phyloP scores from a whole-genome alignment of 2,329 filamentous ascomycete genomes.

The Aureobasidium leucospermi region DNA sequence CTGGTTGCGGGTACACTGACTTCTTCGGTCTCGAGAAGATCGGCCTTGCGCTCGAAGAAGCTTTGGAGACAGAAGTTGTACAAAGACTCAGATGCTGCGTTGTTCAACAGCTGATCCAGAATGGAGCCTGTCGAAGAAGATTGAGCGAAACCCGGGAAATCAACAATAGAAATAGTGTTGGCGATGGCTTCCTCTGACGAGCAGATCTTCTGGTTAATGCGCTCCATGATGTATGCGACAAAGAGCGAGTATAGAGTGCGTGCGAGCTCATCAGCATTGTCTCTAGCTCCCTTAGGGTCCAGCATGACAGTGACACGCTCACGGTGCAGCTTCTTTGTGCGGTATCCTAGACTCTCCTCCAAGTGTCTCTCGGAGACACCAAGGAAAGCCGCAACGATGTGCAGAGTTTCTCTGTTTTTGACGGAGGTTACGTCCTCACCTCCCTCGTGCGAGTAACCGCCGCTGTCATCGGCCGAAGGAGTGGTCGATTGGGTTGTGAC shows the following conservation, averaged over 20 bases:
- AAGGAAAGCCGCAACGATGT: conserved; percentile 86
- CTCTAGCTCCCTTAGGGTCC: conserved; percentile 80
- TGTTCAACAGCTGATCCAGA: conserved; percentile 88
- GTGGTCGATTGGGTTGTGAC: conserved; percentile 73
- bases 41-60: conserved; percentile 92
- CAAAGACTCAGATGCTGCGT: conserved; percentile 83
- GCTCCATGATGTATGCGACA: conserved; percentile 89
- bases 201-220: conserved; percentile 82
- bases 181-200: conserved; percentile 79
- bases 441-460: conserved; percentile 92
- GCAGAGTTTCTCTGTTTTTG: conserved; percentile 85
- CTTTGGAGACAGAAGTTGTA: conserved; percentile 92
- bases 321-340: conserved; percentile 91
- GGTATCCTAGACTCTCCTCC: conserved; percentile 84
- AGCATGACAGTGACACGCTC: conserved; percentile 99
- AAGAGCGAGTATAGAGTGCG: conserved; percentile 88
- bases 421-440: conserved; percentile 78
- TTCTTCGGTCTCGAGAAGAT: conserved; percentile 89
- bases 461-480: conserved; percentile 78
- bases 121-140: conserved; percentile 74
- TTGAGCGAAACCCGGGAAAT: conserved; percentile 93
- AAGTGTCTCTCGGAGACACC: conserved; percentile 75
- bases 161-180: conserved; percentile 90
- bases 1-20: conserved; percentile 83
- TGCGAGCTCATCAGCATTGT: conserved; percentile 89